phyloP scores from a whole-genome alignment of 371 early-diverging fungal species.

The Actinomortierella ambigua region DNA sequence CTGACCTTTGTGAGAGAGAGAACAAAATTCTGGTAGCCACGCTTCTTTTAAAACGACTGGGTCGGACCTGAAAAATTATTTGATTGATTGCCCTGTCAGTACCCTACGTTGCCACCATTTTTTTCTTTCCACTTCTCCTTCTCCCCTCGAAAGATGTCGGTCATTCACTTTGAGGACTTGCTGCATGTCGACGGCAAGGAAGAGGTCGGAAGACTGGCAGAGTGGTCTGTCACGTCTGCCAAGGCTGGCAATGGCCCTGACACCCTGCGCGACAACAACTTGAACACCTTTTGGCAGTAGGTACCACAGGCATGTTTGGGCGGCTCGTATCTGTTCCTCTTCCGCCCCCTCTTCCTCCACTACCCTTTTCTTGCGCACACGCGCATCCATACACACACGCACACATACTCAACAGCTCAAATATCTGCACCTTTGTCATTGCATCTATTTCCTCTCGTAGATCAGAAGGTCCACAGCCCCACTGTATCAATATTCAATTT shows the following conservation, averaged over 20 bases:
- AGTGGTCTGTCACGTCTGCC: constrained; percentile 76
- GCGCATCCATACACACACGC: neutral
- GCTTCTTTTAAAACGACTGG: too few species aligned
- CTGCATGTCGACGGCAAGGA: constrained; percentile 35
- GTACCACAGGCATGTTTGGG: too few species aligned
- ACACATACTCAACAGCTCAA: neutral
- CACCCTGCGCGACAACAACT: constrained; percentile 68
- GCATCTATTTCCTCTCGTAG: too few species aligned
- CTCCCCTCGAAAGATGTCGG: too few species aligned
- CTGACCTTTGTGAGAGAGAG: too few species aligned
- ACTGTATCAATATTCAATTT: constrained; percentile 60
- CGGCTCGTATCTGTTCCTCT: too few species aligned
- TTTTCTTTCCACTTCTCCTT: too few species aligned
- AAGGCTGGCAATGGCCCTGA: constrained; percentile 72
- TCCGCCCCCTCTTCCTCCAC: too few species aligned
- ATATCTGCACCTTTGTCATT: too few species aligned
- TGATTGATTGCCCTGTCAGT: neutral
- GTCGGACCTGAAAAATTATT: too few species aligned
- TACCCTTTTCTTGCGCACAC: neutral
- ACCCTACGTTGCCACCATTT: neutral
- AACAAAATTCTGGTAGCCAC: too few species aligned
- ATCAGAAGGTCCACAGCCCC: constrained; percentile 71
- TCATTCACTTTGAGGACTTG: too few species aligned
- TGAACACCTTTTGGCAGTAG: constrained; percentile 90
- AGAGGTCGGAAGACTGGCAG: constrained; percentile 62